phyloP scores from a whole-genome alignment of 257 asterid genomes.

The Mentha longifolia region DNA sequence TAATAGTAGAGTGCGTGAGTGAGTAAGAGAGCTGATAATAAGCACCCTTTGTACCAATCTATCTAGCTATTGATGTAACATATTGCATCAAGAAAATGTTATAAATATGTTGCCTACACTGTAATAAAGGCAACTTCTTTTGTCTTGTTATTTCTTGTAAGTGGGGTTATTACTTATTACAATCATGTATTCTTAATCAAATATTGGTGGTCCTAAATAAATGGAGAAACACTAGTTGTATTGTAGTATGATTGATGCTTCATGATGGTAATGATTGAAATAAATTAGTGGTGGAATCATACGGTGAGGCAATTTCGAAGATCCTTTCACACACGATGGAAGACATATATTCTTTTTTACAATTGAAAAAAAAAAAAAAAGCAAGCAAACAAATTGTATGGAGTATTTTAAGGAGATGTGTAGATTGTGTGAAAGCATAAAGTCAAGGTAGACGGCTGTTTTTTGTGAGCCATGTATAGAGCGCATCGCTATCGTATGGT shows the following conservation, averaged over 20 bases:
- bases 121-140: conserved; percentile 14
- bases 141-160: conserved; percentile 4
- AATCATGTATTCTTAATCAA: neutral
- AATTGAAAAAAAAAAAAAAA: too few relatives aligned
- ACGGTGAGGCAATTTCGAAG: neutral
- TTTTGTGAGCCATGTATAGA: conserved; percentile 6
- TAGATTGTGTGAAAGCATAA: neutral
- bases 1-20: conserved; percentile 18
- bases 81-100: conserved; percentile 31
- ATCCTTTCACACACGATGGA: neutral
- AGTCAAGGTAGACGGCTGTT: conserved; percentile 28
- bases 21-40: neutral
- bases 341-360: neutral
- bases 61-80: neutral
- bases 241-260: conserved; percentile 23
- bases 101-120: neutral
- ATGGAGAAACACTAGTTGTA: conserved; percentile 25
- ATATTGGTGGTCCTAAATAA: conserved; percentile 18
- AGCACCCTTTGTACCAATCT: conserved; percentile 29
- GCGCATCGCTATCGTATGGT: neutral
- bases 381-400: neutral
- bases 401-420: conserved; percentile 9
- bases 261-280: conserved; percentile 15
- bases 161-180: conserved; percentile 12
- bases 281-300: neutral